Conservation (phyloP, 768 basidiomycete species). For the Pisolithus microcarpus region DNA sequence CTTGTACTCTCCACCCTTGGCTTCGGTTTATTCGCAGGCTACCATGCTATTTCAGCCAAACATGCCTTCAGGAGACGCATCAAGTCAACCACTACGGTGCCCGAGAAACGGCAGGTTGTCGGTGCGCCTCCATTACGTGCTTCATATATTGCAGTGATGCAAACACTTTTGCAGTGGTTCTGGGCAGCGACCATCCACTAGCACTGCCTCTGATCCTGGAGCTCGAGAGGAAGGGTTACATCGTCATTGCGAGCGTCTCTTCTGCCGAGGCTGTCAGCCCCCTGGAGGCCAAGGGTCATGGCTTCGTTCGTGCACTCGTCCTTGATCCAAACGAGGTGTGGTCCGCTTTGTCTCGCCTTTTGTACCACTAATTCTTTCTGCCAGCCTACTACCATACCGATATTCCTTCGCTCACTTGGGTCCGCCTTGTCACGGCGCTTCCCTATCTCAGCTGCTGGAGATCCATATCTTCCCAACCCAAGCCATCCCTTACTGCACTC, state of each 20-base stretch:
- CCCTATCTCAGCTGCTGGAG: slow-evolving; percentile 71
- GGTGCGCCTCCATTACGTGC: slow-evolving; percentile 23
- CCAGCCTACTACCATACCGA: slow-evolving; percentile 63
- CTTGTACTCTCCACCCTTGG: slow-evolving; percentile 54
- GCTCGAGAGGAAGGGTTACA: slow-evolving; percentile 72
- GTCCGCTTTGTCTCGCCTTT: background rate
- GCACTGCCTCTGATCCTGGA: slow-evolving; percentile 67
- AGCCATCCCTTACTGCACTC: slow-evolving; percentile 69
- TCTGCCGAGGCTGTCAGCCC: slow-evolving; percentile 56
- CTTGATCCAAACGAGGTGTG: slow-evolving; percentile 72
- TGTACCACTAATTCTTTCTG: slow-evolving; percentile 5
- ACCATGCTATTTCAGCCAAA: slow-evolving; percentile 28
- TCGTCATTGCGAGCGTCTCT: slow-evolving; percentile 75
- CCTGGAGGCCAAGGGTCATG: slow-evolving; percentile 60
- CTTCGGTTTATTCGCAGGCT: slow-evolving; percentile 54
- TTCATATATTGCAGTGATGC: background rate
- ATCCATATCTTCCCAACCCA: slow-evolving; percentile 66
- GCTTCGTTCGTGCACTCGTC: slow-evolving; percentile 75
- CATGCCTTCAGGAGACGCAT: slow-evolving; percentile 16
- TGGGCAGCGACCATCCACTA: slow-evolving; percentile 72
- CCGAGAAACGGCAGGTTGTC: slow-evolving; percentile 40
- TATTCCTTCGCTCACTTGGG: slow-evolving; percentile 75
- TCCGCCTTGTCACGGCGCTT: slow-evolving; percentile 78
- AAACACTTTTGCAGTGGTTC: slow-evolving; percentile 45
- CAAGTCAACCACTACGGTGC: slow-evolving; percentile 22